Percentiles rank a stretch among this genome's conserved stretches.
Conservation (phyloP, 208 protist species). For the Crithidia sp. region DNA sequence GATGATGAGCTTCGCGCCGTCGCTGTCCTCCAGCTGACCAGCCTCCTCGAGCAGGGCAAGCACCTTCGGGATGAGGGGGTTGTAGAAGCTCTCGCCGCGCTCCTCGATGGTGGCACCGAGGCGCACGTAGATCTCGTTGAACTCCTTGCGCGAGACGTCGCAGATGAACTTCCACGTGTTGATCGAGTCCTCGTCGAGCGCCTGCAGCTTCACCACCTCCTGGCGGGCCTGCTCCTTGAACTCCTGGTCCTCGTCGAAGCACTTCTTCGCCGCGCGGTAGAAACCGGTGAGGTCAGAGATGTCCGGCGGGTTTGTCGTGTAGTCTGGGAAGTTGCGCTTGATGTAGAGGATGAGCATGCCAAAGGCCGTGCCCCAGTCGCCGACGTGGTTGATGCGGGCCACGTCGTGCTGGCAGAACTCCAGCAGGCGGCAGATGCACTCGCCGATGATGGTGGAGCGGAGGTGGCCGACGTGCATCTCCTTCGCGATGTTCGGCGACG, state of each 20-base stretch:
- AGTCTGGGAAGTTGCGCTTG: slow-evolving; percentile 94
- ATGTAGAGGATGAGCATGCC: slow-evolving; percentile 98
- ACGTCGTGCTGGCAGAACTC: slow-evolving; percentile 96
- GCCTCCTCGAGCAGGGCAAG: slow-evolving; percentile 80
- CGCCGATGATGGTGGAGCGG: slow-evolving; percentile 98
- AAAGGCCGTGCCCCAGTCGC: slow-evolving; percentile 99
- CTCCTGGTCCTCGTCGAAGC: slow-evolving; percentile 93
- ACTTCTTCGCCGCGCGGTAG: slow-evolving; percentile 95
- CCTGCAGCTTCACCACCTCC: slow-evolving; percentile 93
- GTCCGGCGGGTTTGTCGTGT: slow-evolving; percentile 81
- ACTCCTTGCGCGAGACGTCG: slow-evolving; percentile 94
- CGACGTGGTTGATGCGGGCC: slow-evolving; percentile 97
- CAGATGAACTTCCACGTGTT: slow-evolving; percentile 93
- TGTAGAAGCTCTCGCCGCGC: slow-evolving; percentile 97
- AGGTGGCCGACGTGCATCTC: slow-evolving; percentile 99
- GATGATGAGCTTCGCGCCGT: slow-evolving; percentile 90
- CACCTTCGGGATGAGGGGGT: slow-evolving; percentile 89
- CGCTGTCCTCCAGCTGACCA: slow-evolving; percentile 78
- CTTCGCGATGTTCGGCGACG: slow-evolving; percentile 99
- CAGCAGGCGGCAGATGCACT: slow-evolving; percentile 93
- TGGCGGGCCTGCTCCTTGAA: slow-evolving; percentile 93
- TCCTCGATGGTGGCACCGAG: slow-evolving; percentile 90
- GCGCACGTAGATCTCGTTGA: slow-evolving; percentile 93
- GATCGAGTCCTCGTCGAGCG: slow-evolving; percentile 80
- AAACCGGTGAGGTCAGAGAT: slow-evolving; percentile 95